These are phyloP conservation scores for maize (Zea mays) DNA, from an alignment of 176 grass and related monocot genomes.

Conservation along the genomic window Zm-B73-REFERENCE-NAM-5.0 NC_050098.1:186154001-186154500, in stretches of 20 bases:
- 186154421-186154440: conserved; percentile 9
- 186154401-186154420: conserved; percentile 31
- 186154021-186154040: too few relatives aligned
- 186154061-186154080: neutral
- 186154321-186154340: conserved; percentile 25
- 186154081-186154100: conserved; percentile 43
- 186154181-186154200: conserved; percentile 18
- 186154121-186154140: conserved; percentile 40
- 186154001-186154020: conserved; percentile 8
- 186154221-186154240: neutral
- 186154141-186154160: conserved; percentile 35
- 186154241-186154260: conserved; percentile 42
- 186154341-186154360: neutral
- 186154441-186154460: neutral
- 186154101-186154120: conserved; percentile 29
- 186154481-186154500: neutral
- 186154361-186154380: conserved; percentile 44
- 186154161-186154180: neutral
- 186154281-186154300: conserved; percentile 43
- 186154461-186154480: neutral
- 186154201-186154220: neutral
- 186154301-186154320: conserved; percentile 15
- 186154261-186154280: conserved; percentile 52
- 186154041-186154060: neutral
- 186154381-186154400: conserved; percentile 53